A percentile compares a stretch with the other conserved stretches of the same genome.
phyloP scores from a whole-genome alignment of 2,329 filamentous ascomycete genomes.

The Colletotrichum sublineola region DNA sequence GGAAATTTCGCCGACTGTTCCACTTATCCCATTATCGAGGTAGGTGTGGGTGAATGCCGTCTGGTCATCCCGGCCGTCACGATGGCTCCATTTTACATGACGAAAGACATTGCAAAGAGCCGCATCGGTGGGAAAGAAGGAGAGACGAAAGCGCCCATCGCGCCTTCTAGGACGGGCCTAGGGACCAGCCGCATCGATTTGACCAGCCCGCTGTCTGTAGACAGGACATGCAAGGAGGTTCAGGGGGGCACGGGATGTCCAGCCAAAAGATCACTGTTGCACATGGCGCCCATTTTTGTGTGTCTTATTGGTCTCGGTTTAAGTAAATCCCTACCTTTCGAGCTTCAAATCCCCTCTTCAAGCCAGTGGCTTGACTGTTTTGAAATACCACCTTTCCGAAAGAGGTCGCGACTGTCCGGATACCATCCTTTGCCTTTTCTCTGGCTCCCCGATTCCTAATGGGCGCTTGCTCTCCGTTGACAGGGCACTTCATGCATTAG shows the following conservation, averaged over 20 bases:
- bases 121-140: background rate
- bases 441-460: background rate
- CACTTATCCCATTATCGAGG: background rate
- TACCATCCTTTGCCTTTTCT: background rate
- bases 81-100: background rate
- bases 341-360: background rate
- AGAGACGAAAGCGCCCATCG: background rate
- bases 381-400: background rate
- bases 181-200: slow-evolving; percentile 1
- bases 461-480: background rate
- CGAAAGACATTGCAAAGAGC: background rate
- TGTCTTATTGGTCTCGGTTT: slow-evolving; percentile 4
- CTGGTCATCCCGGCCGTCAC: background rate
- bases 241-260: background rate
- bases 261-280: background rate
- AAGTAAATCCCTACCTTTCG: background rate
- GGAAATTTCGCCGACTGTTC: background rate
- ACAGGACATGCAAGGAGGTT: slow-evolving; percentile 1
- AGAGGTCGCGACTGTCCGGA: background rate
- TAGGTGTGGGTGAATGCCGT: background rate
- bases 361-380: slow-evolving; percentile 5
- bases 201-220: background rate
- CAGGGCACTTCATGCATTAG: slow-evolving; percentile 5
- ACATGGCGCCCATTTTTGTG: background rate
- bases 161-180: background rate